Percentiles rank a stretch among this genome's conserved stretches.
phyloP scores from a whole-genome alignment of 106 monocot genomes.

The Xerophyta viscosa region DNA sequence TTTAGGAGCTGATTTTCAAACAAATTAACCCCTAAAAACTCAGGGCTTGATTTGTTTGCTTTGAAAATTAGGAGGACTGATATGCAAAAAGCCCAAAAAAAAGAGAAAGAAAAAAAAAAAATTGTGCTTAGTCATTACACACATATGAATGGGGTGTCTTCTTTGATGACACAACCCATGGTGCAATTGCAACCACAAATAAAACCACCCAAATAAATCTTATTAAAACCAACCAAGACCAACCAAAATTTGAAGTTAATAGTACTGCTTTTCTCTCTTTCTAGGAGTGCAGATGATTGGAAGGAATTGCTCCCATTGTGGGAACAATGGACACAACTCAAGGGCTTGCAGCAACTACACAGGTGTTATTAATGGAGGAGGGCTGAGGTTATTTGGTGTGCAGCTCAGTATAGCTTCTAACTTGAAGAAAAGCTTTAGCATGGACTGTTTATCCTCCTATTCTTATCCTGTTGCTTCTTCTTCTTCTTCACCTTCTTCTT shows the following conservation, averaged over 20 bases:
- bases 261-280: too few relatives aligned
- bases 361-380: neutral
- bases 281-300: conserved; percentile 6
- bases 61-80: too few relatives aligned
- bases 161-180: conserved; percentile 1
- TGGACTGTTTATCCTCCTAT: conserved; percentile 26
- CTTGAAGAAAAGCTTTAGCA: conserved; percentile 31
- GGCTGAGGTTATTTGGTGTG: conserved; percentile 34
- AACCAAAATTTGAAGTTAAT: too few relatives aligned
- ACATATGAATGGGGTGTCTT: neutral
- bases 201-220: neutral
- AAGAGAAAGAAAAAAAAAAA: too few relatives aligned
- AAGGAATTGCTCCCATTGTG: conserved; percentile 38
- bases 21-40: too few relatives aligned
- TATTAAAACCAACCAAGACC: too few relatives aligned
- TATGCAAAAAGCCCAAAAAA: too few relatives aligned
- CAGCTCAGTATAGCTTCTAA: conserved; percentile 20
- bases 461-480: conserved; percentile 7
- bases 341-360: conserved; percentile 25
- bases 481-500: conserved; percentile 14
- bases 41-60: too few relatives aligned
- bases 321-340: conserved; percentile 41
- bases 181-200: neutral
- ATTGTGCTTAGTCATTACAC: too few relatives aligned
- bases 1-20: too few relatives aligned